Evolutionary conservation across 352 stramenopile species (phyloP).

Genomic region (Phytophthora macrochlamydospora): DNA sequence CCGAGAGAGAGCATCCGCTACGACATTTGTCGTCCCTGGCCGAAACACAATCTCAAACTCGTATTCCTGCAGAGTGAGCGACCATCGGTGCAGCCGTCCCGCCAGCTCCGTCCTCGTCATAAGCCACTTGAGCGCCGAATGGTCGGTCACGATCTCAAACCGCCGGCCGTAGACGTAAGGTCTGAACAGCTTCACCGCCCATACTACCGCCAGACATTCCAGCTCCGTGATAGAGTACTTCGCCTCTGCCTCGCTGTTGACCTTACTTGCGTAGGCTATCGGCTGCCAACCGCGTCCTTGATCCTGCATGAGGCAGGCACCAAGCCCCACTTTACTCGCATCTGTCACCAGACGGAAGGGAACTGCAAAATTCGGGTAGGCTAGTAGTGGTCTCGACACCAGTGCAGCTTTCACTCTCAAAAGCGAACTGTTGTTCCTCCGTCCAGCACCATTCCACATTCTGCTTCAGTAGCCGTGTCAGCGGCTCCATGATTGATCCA

Average conservation of each 20-base stretch:
- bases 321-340: constrained; percentile 14
- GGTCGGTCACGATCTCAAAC: constrained; percentile 25
- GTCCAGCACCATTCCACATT: constrained; percentile 18
- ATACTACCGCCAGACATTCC: constrained; percentile 26
- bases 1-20: constrained; percentile 18
- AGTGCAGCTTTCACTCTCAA: constrained; percentile 26
- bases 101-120: constrained; percentile 11
- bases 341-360: constrained; percentile 31
- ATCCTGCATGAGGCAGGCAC: constrained; percentile 28
- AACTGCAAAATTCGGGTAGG: constrained; percentile 24
- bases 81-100: constrained; percentile 14
- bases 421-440: constrained; percentile 12
- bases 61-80: constrained; percentile 29
- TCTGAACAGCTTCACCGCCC: constrained; percentile 25
- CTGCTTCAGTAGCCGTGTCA: constrained; percentile 27
- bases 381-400: constrained; percentile 4
- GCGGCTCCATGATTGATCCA: constrained; percentile 10
- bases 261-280: constrained; percentile 22
- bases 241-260: constrained; percentile 12
- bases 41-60: constrained; percentile 19
- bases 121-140: constrained; percentile 26
- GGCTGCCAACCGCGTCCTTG: constrained; percentile 4
- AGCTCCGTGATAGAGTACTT: constrained; percentile 28
- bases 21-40: constrained; percentile 11
- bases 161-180: constrained; percentile 20